Evolutionary conservation across 768 basidiomycete species (phyloP), one percentile per base, ranked within the genome.

Genomic region (Leucocoprinus leucothites): DNA sequence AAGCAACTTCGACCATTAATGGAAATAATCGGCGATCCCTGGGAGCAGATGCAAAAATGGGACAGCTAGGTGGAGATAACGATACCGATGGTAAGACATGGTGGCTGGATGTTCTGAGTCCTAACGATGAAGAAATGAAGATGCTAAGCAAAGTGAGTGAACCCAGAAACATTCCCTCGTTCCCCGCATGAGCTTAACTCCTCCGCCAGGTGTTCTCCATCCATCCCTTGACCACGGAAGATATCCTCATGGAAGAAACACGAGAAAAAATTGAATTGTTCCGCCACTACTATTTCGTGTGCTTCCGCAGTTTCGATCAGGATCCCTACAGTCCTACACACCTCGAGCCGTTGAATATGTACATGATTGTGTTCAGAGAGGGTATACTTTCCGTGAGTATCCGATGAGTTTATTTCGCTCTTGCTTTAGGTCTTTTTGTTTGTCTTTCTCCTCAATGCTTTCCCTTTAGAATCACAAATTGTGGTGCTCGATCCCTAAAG

Each of bases 211-310:
- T 96, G 9, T 99, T 98, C 71, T 82, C 82, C 18, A 97, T 99
- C 64, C 97, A 99, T 73, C 97, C 97, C 3, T 79, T 99, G 60
- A 99, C 97, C 3, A 96, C 96, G 18, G 97, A 99, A 76, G 97
- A 99, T 76, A 98, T 99, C 67, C 87, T 91, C 65, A 97, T 98
- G 89, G 97, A 99, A 71, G 97, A 99, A 75, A 91, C 95, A 38
- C 93, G 97, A 65, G 97, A 99, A 76, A 99, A 99, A 78, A 99
- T 99, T 63, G 97, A 99, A 69, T 83, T 99, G 18, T 99, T 98
- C 81, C 82, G 95, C 52, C 96, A 96, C 68, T 99, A 99, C 69
- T 98, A 98, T 69, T 84, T 99, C 51, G 97, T 98, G 58, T 98
- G 96, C 79, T 99, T 99, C 78, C 88, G 97, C 59, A 91, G 93